Conservation (phyloP, 2,329 filamentous ascomycete genomes). For the Aschersonia sp. region DNA sequence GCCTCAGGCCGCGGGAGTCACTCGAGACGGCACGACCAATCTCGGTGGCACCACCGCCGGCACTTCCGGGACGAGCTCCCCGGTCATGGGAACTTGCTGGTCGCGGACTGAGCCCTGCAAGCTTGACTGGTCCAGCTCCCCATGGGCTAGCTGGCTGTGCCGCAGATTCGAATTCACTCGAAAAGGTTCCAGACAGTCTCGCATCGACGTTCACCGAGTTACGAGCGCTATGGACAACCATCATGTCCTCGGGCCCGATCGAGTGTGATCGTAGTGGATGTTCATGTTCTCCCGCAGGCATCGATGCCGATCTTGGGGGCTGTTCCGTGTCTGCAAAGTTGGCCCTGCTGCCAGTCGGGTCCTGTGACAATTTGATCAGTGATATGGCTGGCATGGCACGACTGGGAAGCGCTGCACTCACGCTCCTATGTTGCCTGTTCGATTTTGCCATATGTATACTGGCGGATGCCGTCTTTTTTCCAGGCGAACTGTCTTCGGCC, state of each 20-base stretch:
- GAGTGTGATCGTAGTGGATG: conserved; percentile 48
- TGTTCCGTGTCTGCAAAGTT: conserved; percentile 18
- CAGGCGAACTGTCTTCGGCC: background rate
- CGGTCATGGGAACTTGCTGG: conserved; percentile 46
- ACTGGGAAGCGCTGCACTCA: conserved; percentile 17
- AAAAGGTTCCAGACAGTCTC: conserved; percentile 13
- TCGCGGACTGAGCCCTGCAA: conserved; percentile 42
- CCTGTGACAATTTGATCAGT: conserved; percentile 3
- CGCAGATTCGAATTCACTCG: background rate
- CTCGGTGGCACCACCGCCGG: conserved; percentile 30
- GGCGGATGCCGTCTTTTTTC: background rate
- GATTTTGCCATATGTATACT: background rate
- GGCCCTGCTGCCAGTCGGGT: conserved; percentile 23
- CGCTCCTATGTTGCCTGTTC: conserved; percentile 28
- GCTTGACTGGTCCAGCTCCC: conserved; percentile 18
- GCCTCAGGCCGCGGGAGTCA: conserved; percentile 31
- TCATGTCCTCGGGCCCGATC: conserved; percentile 38
- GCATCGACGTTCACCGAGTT: conserved; percentile 36
- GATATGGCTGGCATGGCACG: background rate
- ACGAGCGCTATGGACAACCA: conserved; percentile 36
- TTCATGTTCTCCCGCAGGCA: conserved; percentile 46
- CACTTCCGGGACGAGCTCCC: conserved; percentile 16
- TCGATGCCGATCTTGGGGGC: conserved; percentile 40
- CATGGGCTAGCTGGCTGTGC: conserved; percentile 12
- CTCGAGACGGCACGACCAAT: conserved; percentile 50